These are phyloP conservation scores for Phalaenopsis aphrodite DNA, from an alignment of 106 monocot species.

Conservation along the genomic window DNA sequence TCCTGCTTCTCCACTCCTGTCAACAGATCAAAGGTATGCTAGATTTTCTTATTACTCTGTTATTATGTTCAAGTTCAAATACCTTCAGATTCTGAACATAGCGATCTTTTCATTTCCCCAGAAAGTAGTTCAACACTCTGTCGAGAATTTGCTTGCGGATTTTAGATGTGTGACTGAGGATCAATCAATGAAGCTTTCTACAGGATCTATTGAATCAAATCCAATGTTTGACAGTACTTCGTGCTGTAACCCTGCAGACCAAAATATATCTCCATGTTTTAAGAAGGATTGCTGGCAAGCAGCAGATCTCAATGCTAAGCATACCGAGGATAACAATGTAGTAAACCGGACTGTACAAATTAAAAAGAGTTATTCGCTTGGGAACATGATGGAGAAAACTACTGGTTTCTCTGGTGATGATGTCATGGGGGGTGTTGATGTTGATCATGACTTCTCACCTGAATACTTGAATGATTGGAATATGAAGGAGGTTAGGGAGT, in stretches of 20 bases:
- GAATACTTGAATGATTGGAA: constrained; percentile 11
- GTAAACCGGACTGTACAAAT: constrained; percentile 5
- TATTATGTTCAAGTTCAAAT: not conserved
- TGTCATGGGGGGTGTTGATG: constrained; percentile 25
- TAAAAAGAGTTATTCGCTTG: constrained; percentile 61
- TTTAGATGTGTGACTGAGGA: constrained; percentile 16
- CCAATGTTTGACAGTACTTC: constrained; percentile 12
- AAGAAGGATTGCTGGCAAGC: constrained; percentile 37
- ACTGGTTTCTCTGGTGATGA: constrained; percentile 17
- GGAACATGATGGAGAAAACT: constrained; percentile 33
- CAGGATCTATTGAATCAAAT: constrained; percentile 11
- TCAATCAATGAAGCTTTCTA: constrained; percentile 13
- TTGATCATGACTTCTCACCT: constrained; percentile 13
- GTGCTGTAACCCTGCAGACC: no score
- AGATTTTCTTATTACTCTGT: not conserved
- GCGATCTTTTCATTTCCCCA: constrained; percentile 15
- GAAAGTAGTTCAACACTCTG: constrained; percentile 29
- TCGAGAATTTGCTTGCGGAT: constrained; percentile 14
- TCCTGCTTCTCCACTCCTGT: constrained; percentile 39
- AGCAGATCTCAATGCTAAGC: constrained; percentile 18
- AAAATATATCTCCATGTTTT: constrained; percentile 21
- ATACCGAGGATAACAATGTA: no score
- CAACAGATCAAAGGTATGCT: constrained; percentile 45
- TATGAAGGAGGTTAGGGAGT: constrained; percentile 3
- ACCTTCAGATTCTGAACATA: not conserved